Base-by-base conservation (phyloP, 148 eudicot genomes). In the Gaultheria prostrata region DNA sequence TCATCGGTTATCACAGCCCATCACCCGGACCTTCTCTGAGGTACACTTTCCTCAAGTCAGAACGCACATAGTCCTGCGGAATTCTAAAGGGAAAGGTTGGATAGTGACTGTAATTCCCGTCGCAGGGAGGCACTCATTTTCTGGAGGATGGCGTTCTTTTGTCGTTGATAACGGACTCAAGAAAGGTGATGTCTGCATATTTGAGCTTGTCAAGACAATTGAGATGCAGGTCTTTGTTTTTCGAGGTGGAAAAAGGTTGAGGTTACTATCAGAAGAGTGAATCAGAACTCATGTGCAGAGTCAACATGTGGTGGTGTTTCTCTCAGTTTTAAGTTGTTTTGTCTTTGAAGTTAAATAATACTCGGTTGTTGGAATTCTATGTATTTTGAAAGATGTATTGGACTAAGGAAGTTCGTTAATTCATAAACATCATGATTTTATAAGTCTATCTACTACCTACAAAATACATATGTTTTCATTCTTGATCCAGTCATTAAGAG, bases 171-270 rank as follows among this genome's bases (percentile, higher is more conserved):
- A 79, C 21, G 18, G 24, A 17, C 81, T 79, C 49, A 79, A 79
- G 71, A 9, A 20, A 57, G 71, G 71, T 33, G 82, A 79, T 79
- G 32, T 15, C 30, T 79, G 82, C 82, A 79, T 79, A 11, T 79
- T 79, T 21, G 82, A 57, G 82, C 51, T 79, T 59, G 50, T 79
- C 28, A 43, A 57, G 48, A 39, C 2, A 57, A 59, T 12, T 5
- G 50, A 79, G 46, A 79, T 79, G 50, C 26, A 35, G 50, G 71
- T 79, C 21, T 71, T 57, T n/a, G 43, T 79, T 21, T 79, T 57
- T 28, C 18, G 71, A 39, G 50, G 13, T 43, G 49, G 76, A 71
- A 14, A 71, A 21, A 74, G 45, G 51, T 45, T 74, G 77, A 43
- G 17, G 24, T 13, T 74, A 30, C 26, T 72, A 72, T 72, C 76